These are phyloP conservation scores for Ogataea glucozyma DNA, from an alignment of 805 yeast genomes.

Conservation along the genomic window DNA sequence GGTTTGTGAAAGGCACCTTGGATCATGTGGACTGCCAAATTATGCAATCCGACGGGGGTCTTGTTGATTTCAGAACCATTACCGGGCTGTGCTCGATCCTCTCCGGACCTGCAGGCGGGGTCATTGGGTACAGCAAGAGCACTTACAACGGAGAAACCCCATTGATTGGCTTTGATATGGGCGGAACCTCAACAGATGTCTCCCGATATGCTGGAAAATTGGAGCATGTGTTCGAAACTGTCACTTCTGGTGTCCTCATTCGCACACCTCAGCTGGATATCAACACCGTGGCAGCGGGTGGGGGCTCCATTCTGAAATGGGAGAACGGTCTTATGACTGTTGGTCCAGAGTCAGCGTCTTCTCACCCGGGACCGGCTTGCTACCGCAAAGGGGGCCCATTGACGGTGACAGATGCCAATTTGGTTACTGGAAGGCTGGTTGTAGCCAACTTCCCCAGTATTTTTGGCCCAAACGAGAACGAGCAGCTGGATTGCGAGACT, in stretches of 20 bases:
- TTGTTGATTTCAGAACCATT: slow-evolving; percentile 76
- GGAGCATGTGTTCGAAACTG: slow-evolving; percentile 79
- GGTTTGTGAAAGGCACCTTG: slow-evolving; percentile 50
- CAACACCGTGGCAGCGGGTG: slow-evolving; percentile 84
- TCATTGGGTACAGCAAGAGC: slow-evolving; percentile 85
- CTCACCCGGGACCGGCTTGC: slow-evolving; percentile 90
- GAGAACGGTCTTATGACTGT: slow-evolving; percentile 76
- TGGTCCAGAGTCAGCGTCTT: slow-evolving; percentile 85
- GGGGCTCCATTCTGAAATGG: slow-evolving; percentile 69
- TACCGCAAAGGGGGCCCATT: slow-evolving; percentile 83
- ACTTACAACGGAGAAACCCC: slow-evolving; percentile 62
- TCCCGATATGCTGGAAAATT: slow-evolving; percentile 68
- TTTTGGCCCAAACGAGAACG: slow-evolving; percentile 78
- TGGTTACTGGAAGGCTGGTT: slow-evolving; percentile 67
- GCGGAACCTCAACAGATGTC: slow-evolving; percentile 87
- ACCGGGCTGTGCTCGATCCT: slow-evolving; percentile 84
- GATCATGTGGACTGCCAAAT: slow-evolving; percentile 64
- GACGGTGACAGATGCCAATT: slow-evolving; percentile 83
- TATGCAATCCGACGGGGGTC: slow-evolving; percentile 96
- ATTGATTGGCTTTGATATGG: slow-evolving; percentile 82
- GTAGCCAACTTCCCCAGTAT: slow-evolving; percentile 78
- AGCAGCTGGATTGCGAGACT: slow-evolving; percentile 59
- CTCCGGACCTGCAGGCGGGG: slow-evolving; percentile 99
- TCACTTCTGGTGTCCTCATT: slow-evolving; percentile 77
- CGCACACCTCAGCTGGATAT: slow-evolving; percentile 83